Evolutionary conservation across 208 protist species (phyloP), one percentile per base, ranked within the genome.

Genomic region (Balamuthia mandrillaris): DNA sequence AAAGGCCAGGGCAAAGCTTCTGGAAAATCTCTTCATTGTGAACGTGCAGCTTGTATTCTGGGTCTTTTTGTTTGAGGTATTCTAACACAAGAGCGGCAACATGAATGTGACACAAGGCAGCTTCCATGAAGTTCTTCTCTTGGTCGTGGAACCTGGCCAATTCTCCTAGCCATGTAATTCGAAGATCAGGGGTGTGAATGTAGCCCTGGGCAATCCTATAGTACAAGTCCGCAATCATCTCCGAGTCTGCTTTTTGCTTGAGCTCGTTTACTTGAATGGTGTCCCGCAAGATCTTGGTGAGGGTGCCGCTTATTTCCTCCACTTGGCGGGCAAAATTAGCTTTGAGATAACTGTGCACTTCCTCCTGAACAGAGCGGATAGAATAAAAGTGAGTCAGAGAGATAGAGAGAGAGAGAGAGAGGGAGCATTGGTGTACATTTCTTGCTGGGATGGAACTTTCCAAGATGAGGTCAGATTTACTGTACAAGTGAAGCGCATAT

Each of bases 151-250:
- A 66, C 27, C 41, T 33, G 3, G 87, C 27, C 3, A 93, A 45
- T 51, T 78, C 39, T 4, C 86, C 49, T 1, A 93, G 68, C 91
- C 91, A 93, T 2, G 90, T 90, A 3, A 92, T 39, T 16, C 87
- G 37, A 5, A 93, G 65, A 37, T 90, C 89, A 16, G 91, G 91
- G 21, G 91, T 87, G 68, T 91, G 79, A 14, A 81, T 81, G 31
- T 93, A 93, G 47, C 88, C 86, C 21, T 72, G 37, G 24, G 91
- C 91, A 72, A 93, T 93, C 42, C 89, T 21, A 33, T 35, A 65
- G 58, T 89, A 93, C 0, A 93, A 27, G 21, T 93, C 90, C 21
- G 81, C 68, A 37, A 85, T 90, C 1, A 87, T 93, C 44, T 93
- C 91, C 51, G 85, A 45, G 66, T 93, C 91, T 10, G 88, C 78